These are phyloP conservation scores for Vitis rotundifolia DNA, from an alignment of 164 flowering plant genomes.

Conservation along the genomic window DNA sequence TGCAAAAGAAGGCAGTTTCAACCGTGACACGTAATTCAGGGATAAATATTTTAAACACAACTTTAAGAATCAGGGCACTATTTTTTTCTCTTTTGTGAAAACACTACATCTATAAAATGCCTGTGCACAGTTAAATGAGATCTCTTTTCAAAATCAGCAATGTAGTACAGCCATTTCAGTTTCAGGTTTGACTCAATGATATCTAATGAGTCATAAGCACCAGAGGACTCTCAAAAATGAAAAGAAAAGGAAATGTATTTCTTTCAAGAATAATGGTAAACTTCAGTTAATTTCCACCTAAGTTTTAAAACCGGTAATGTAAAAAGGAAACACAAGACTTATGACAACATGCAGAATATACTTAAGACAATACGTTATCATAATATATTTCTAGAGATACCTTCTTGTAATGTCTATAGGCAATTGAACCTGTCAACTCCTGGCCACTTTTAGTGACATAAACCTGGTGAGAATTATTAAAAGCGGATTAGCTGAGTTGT, in stretches of 20 bases:
- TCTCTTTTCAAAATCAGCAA: no score
- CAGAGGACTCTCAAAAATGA: not conserved
- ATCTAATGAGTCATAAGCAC: not conserved
- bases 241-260: not conserved
- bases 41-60: not conserved
- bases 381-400: constrained; percentile 30
- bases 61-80: not conserved
- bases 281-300: not conserved
- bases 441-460: constrained; percentile 63
- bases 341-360: not conserved
- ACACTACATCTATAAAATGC: not conserved
- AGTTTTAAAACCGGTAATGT: not conserved
- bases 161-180: no score
- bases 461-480: constrained; percentile 48
- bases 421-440: constrained; percentile 67
- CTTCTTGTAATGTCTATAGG: constrained; percentile 71
- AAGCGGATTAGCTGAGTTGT: not conserved
- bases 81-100: not conserved
- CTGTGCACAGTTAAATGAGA: no score
- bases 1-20: not conserved
- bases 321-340: not conserved
- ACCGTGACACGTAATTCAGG: not conserved
- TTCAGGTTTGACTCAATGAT: no score
- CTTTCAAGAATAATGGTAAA: not conserved
- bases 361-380: not conserved